phyloP scores from a whole-genome alignment of 2,329 filamentous ascomycete species.

The Alternaria sp. region DNA sequence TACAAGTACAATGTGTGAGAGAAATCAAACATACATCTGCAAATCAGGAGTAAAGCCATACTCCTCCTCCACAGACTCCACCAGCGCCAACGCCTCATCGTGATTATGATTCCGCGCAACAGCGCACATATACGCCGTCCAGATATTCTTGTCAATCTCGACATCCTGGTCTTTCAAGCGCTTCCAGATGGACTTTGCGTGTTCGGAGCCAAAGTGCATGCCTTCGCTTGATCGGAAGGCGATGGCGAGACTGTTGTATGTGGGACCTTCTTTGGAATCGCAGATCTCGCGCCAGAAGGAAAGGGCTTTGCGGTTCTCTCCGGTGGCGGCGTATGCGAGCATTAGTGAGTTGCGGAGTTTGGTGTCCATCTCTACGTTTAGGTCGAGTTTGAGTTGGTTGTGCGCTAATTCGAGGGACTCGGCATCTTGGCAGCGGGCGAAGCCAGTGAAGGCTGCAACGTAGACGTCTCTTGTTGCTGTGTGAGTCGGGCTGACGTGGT shows the following conservation, averaged over 20 bases:
- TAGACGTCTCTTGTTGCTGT: slow-evolving; percentile 79
- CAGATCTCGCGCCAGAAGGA: slow-evolving; percentile 85
- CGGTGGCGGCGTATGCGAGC: slow-evolving; percentile 78
- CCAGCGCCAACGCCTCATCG: slow-evolving; percentile 69
- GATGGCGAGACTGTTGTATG: slow-evolving; percentile 78
- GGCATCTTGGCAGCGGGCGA: slow-evolving; percentile 65
- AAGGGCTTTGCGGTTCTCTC: slow-evolving; percentile 69
- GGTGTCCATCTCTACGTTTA: slow-evolving; percentile 77
- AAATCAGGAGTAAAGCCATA: slow-evolving; percentile 71
- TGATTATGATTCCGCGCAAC: slow-evolving; percentile 75
- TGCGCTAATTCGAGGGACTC: slow-evolving; percentile 78
- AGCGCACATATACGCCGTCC: slow-evolving; percentile 77
- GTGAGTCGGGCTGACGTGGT: slow-evolving; percentile 66
- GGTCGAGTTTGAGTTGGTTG: slow-evolving; percentile 94
- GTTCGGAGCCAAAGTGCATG: slow-evolving; percentile 53
- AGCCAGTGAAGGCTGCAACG: slow-evolving; percentile 75
- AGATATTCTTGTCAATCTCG: slow-evolving; percentile 74
- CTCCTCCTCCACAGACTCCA: slow-evolving; percentile 70
- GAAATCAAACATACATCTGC: slow-evolving; percentile 75
- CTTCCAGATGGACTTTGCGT: slow-evolving; percentile 68
- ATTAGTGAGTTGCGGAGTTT: slow-evolving; percentile 83
- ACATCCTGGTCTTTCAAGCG: slow-evolving; percentile 77
- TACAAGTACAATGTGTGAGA: too few species aligned
- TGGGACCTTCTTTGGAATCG: slow-evolving; percentile 83
- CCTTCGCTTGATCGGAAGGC: slow-evolving; percentile 81